phyloP scores from a whole-genome alignment of 805 yeast genomes.

The Myxozyma lipomycoides region DNA sequence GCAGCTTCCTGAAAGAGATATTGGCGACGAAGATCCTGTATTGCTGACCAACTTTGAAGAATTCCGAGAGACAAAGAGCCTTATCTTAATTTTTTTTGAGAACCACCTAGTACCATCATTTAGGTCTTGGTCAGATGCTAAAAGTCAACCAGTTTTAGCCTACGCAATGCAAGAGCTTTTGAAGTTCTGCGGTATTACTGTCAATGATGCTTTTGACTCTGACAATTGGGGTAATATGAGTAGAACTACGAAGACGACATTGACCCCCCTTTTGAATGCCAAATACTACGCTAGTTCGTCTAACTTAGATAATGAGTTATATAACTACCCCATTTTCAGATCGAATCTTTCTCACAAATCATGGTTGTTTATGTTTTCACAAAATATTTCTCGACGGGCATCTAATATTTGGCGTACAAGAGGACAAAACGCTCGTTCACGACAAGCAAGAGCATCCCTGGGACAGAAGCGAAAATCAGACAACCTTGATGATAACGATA shows the following conservation, averaged over 20 bases:
- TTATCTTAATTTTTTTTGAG: constrained; percentile 62
- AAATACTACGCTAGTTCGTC: constrained; percentile 56
- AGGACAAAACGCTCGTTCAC: not conserved
- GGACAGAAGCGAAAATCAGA: constrained; percentile 30
- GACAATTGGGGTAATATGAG: constrained; percentile 59
- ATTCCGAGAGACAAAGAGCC: constrained; percentile 56
- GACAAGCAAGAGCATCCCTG: not conserved
- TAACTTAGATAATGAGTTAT: constrained; percentile 35
- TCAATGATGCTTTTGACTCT: not conserved
- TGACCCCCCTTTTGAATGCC: constrained; percentile 71
- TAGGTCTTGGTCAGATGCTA: constrained; percentile 86
- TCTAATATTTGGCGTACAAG: constrained; percentile 34
- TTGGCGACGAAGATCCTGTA: constrained; percentile 43
- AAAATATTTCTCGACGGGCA: constrained; percentile 54
- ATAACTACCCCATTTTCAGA: constrained; percentile 62
- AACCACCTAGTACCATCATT: constrained; percentile 74
- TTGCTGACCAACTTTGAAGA: constrained; percentile 61
- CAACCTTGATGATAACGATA: not conserved
- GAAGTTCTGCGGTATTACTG: constrained; percentile 52
- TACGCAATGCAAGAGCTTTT: constrained; percentile 85
- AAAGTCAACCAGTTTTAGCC: constrained; percentile 76
- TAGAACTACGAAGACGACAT: constrained; percentile 63
- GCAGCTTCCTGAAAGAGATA: constrained; percentile 45
- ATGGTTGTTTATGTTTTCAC: constrained; percentile 71
- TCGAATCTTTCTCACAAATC: constrained; percentile 40